Conservation (phyloP, 1,284 basidiomycete species). For the Ganoderma sinense region DNA sequence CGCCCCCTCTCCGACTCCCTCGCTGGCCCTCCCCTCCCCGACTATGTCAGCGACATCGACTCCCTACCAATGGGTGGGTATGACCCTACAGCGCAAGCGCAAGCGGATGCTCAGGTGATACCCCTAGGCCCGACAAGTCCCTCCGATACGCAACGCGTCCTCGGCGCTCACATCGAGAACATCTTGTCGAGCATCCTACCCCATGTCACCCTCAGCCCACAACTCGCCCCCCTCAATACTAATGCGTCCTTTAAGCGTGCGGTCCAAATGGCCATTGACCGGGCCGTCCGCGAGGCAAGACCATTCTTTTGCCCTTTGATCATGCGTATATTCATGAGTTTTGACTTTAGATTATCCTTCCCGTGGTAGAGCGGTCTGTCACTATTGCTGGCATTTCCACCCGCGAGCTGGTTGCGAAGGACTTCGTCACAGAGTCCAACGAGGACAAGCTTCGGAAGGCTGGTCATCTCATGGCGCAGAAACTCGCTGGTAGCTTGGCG, state of each 20-base stretch:
- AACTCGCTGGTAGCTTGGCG: slow-evolving; percentile 95
- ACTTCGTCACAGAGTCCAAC: slow-evolving; percentile 95
- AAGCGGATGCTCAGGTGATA: slow-evolving; percentile 65
- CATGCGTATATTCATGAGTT: slow-evolving; percentile 2
- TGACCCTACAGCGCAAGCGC: slow-evolving; percentile 55
- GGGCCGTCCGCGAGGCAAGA: slow-evolving; percentile 91
- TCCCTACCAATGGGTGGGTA: slow-evolving; percentile 74
- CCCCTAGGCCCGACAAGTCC: slow-evolving; percentile 62
- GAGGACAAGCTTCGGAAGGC: slow-evolving; percentile 93
- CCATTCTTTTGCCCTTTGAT: slow-evolving; percentile 1
- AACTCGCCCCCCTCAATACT: slow-evolving; percentile 74
- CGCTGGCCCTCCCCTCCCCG: slow-evolving; percentile 66
- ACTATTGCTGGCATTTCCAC: slow-evolving; percentile 99
- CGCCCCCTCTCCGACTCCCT: slow-evolving; percentile 63
- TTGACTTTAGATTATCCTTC: slow-evolving; percentile 82
- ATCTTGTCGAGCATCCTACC: slow-evolving; percentile 81
- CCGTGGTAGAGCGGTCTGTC: slow-evolving; percentile 98
- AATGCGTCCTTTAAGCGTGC: slow-evolving; percentile 92
- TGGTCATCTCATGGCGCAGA: slow-evolving; percentile 96
- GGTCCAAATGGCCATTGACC: slow-evolving; percentile 91
- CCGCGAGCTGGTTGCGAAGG: slow-evolving; percentile 94
- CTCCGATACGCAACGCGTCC: slow-evolving; percentile 65
- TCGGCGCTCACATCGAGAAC: slow-evolving; percentile 77
- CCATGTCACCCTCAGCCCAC: slow-evolving; percentile 82
- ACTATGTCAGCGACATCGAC: slow-evolving; percentile 77